These are phyloP conservation scores for Mucor plumbeus DNA, from an alignment of 371 early-diverging fungal species.

Conservation along the genomic window DNA sequence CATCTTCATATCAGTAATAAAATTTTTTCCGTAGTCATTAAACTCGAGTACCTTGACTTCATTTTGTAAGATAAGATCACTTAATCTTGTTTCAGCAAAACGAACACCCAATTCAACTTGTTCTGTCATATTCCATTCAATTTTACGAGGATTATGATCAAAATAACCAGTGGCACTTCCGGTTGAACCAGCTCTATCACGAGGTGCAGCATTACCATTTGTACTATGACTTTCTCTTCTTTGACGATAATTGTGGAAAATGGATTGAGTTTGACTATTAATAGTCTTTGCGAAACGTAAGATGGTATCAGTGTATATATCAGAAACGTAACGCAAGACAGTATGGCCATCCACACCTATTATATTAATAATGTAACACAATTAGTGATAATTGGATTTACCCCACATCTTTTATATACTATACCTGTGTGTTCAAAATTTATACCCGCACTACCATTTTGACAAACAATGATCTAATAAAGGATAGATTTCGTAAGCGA, in stretches of 20 bases:
- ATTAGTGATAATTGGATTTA: background rate
- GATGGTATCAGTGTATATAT: constrained; percentile 63
- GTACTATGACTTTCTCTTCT: constrained; percentile 6
- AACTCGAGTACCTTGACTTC: constrained; percentile 70
- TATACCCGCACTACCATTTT: constrained; percentile 63
- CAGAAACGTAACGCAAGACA: constrained; percentile 59
- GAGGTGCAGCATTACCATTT: background rate
- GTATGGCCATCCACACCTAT: constrained; percentile 67
- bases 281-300: constrained; percentile 61
- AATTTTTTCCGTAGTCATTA: constrained; percentile 70
- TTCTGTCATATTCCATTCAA: constrained; percentile 58
- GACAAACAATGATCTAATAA: constrained; percentile 60
- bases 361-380: background rate
- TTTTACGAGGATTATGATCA: constrained; percentile 55
- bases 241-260: constrained; percentile 46
- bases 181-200: constrained; percentile 34
- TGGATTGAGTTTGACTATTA: constrained; percentile 57
- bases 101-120: constrained; percentile 49
- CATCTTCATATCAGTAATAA: constrained; percentile 70
- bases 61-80: constrained; percentile 62
- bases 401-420: constrained; percentile 8
- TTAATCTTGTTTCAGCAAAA: constrained; percentile 58
- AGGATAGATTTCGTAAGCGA: background rate
- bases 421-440: constrained; percentile 65
- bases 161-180: constrained; percentile 14